These are phyloP conservation scores for Syzygium malaccense DNA, from an alignment of 441 rosid genomes.

Conservation along the genomic window DNA sequence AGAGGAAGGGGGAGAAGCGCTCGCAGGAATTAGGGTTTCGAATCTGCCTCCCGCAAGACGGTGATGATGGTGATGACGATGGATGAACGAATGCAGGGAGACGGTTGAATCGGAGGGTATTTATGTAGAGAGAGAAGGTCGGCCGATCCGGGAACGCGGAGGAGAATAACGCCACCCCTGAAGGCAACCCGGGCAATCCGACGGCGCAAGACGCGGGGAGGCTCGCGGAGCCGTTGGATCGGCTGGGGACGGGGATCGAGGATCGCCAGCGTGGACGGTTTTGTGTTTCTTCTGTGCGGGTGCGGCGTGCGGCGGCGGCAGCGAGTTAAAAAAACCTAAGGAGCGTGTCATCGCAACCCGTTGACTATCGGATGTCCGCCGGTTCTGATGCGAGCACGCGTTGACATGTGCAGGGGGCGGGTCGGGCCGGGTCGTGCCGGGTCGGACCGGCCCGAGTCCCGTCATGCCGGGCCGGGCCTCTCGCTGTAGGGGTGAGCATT, in stretches of 20 bases:
- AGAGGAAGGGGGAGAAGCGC: no score
- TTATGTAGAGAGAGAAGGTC: neutral
- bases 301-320: neutral
- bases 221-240: constrained; percentile 1
- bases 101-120: neutral
- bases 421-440: neutral
- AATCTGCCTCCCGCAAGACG: neutral
- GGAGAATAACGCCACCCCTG: neutral
- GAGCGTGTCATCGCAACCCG: neutral
- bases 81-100: neutral
- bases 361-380: neutral
- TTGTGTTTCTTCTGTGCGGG: constrained; percentile 15
- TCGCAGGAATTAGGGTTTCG: neutral
- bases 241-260: neutral
- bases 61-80: rapidly evolving
- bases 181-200: neutral
- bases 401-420: neutral
- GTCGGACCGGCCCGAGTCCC: neutral
- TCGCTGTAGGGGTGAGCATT: no score
- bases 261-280: constrained; percentile 23
- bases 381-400: neutral
- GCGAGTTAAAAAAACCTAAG: neutral
- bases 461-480: neutral
- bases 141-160: neutral
- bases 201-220: neutral